Evolutionary conservation across 495 filamentous ascomycete genomes (phyloP), one percentile per base, ranked within the genome.

Genomic region (Aspergillus panamensis): DNA sequence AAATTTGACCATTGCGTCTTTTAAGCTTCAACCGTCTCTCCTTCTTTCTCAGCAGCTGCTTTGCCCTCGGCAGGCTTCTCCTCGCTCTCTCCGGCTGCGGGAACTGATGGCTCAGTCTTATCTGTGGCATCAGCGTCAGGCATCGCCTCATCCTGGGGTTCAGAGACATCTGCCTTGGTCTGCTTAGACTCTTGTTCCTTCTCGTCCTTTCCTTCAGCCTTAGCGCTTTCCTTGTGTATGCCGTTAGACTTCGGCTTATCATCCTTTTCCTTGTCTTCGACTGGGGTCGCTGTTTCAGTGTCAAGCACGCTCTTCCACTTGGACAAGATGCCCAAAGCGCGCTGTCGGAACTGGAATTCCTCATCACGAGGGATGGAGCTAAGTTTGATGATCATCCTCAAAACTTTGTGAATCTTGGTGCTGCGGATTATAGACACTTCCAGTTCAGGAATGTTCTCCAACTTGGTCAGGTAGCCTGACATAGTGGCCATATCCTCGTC

Each of bases 341-440:
- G 87, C 49, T 84, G 72, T 71, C 91, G 91, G 84, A 96, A 92
- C 29, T 87, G 76, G 73, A 86, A 92, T 57, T 93, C 86, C 29
- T 91, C 87, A 51, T 97, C 92, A 40, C 84, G 86, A 5, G 92
- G 92, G 59, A 96, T 96, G 4, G 80, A 77, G 16, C 80, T 72
- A 3, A 96, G 78, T 75, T 94, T 96, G 62, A 96, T 77, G 65
- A 97, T 93, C 40, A 84, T 90, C 74, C 91, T 92, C 47, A 96
- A 79, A 8, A 97, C 92, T 74, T 96, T 96, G 80, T 96, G 89
- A 72, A 96, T 95, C 78, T 96, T 96, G 33, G 92, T 96, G 6
- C 69, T 73, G 49, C 85, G 80, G 63, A 97, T 95, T 61, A 96
- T 93, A 61, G 82, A 84, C 13, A 88, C 89, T 61, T 96, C 92